Evolutionary conservation across 2,329 filamentous ascomycete genomes (phyloP).

Genomic region (Trichoderma pleuroti): DNA sequence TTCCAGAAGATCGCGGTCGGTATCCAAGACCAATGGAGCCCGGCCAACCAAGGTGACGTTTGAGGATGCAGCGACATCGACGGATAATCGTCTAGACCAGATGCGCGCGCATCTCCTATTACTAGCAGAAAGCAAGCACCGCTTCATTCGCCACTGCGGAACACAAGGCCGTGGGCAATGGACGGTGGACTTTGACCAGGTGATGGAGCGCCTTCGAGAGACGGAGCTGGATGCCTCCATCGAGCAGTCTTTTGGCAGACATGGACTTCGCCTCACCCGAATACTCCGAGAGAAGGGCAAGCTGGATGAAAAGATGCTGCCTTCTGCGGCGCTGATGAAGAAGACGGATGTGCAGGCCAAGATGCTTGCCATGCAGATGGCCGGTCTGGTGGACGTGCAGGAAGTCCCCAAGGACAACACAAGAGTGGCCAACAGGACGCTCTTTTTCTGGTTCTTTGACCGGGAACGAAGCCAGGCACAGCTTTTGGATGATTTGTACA

Average conservation of each 20-base stretch:
- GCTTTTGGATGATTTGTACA: constrained; percentile 79
- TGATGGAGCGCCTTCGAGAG: constrained; percentile 69
- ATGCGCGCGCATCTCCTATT: constrained; percentile 72
- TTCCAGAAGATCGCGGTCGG: constrained; percentile 25
- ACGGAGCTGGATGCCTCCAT: constrained; percentile 79
- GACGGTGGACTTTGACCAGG: constrained; percentile 75
- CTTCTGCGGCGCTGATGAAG: constrained; percentile 75
- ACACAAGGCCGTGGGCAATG: constrained; percentile 65
- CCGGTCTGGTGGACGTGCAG: constrained; percentile 84
- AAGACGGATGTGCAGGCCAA: constrained; percentile 81
- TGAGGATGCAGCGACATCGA: constrained; percentile 42
- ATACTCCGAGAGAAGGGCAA: constrained; percentile 85
- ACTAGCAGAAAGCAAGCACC: constrained; percentile 64
- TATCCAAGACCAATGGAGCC: constrained; percentile 35
- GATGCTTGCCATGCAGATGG: constrained; percentile 80
- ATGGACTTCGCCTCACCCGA: constrained; percentile 77
- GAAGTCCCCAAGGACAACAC: constrained; percentile 88
- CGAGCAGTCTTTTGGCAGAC: constrained; percentile 68
- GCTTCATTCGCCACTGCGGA: constrained; percentile 67
- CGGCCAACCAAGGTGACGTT: constrained; percentile 47
- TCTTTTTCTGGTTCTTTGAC: constrained; percentile 93
- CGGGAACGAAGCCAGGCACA: constrained; percentile 65
- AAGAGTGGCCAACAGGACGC: constrained; percentile 74
- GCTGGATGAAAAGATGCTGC: constrained; percentile 88
- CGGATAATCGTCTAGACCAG: constrained; percentile 50